These are phyloP conservation scores for Camelina hispida DNA, from an alignment of 345 rosid species.

Conservation along the genomic window DNA sequence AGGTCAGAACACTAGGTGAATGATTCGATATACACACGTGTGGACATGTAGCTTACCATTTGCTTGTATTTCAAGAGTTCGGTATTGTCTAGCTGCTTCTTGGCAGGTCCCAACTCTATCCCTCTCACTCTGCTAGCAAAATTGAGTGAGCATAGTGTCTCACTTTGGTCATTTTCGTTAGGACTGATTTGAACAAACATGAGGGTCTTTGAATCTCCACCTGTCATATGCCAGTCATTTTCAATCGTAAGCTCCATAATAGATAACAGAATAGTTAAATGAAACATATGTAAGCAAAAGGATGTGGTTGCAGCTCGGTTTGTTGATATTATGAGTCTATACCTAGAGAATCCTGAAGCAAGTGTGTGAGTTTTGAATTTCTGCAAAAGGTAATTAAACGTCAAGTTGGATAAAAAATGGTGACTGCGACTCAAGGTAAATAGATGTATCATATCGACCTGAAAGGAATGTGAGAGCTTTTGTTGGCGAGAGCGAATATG, in stretches of 20 bases:
- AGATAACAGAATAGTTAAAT: background rate
- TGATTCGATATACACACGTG: slow-evolving; percentile 1
- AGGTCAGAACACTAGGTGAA: slow-evolving; percentile 8
- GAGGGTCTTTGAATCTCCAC: slow-evolving; percentile 96
- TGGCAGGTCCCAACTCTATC: slow-evolving; percentile 93
- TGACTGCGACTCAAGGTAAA: slow-evolving; percentile 1
- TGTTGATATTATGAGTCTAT: no score
- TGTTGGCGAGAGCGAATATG: slow-evolving; percentile 91
- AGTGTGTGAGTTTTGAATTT: slow-evolving; percentile 96
- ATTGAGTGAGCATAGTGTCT: slow-evolving; percentile 90
- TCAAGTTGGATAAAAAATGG: slow-evolving; percentile 14
- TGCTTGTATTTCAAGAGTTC: slow-evolving; percentile 87
- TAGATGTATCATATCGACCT: slow-evolving; percentile 51
- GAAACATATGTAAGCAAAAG: slow-evolving; percentile 8
- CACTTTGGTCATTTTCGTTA: slow-evolving; percentile 75
- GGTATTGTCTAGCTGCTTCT: slow-evolving; percentile 76
- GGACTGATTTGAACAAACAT: slow-evolving; percentile 99
- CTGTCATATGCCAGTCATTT: slow-evolving; percentile 49
- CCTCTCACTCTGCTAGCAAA: slow-evolving; percentile 97
- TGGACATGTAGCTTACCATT: slow-evolving; percentile 56
- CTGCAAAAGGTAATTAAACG: slow-evolving; percentile 49
- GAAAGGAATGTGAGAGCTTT: slow-evolving; percentile 91
- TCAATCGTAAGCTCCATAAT: slow-evolving; percentile 18
- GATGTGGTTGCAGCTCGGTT: background rate
- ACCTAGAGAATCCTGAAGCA: slow-evolving; percentile 97